Percentiles rank a stretch among this genome's conserved stretches.
These are phyloP conservation scores for Nissolia schottii DNA, from an alignment of 306 rosid species.

Conservation along the genomic window DNA sequence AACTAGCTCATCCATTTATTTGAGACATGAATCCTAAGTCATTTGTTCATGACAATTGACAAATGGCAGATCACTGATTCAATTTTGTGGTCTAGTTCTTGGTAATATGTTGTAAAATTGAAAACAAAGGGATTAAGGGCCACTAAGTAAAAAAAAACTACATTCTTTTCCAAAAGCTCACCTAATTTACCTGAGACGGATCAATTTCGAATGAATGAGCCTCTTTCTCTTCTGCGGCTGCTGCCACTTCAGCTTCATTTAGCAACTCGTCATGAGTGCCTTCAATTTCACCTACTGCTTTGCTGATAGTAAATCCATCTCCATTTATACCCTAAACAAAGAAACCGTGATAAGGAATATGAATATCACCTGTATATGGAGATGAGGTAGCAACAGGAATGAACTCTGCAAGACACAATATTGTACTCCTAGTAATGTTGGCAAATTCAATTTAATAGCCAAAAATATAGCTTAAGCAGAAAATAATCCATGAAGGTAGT, in stretches of 20 bases:
- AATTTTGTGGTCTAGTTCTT: neutral
- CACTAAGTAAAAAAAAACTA: neutral
- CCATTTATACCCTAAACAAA: slow-evolving; percentile 51
- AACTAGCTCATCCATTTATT: neutral
- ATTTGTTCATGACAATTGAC: neutral
- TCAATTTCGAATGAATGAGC: slow-evolving; percentile 86
- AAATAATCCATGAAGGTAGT: neutral
- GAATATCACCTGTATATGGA: neutral
- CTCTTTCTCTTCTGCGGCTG: slow-evolving; percentile 87
- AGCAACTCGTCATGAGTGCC: slow-evolving; percentile 69
- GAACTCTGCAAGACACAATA: neutral
- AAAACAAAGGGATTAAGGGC: neutral
- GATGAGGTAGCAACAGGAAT: neutral
- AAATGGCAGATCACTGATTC: neutral
- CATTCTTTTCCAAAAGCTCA: neutral
- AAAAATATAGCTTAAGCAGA: neutral
- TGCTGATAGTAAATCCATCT: slow-evolving; percentile 87
- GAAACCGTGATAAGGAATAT: slow-evolving; percentile 1
- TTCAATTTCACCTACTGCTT: slow-evolving; percentile 72
- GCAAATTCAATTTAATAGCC: slow-evolving; percentile 7
- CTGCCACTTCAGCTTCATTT: slow-evolving; percentile 82
- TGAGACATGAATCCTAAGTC: neutral
- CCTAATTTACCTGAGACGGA: slow-evolving; percentile 63
- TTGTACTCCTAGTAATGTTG: neutral
- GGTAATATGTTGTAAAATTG: neutral